Evolutionary conservation across 768 basidiomycete species (phyloP).

Genomic region (Hydnomerulius pinastri): DNA sequence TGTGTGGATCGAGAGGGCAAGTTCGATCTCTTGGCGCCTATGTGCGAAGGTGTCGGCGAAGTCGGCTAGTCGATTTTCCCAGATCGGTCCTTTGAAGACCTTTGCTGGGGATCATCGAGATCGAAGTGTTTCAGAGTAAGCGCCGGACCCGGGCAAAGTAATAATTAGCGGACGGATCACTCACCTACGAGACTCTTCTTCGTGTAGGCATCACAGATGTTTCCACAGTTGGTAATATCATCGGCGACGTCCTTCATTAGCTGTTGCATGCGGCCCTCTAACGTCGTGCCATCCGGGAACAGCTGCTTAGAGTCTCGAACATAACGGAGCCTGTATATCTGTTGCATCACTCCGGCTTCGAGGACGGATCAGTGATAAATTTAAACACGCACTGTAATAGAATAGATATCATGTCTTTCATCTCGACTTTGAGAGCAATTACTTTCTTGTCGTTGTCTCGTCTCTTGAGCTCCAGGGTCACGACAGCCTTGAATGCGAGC

Average conservation of each 20-base stretch:
- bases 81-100: conserved; percentile 34
- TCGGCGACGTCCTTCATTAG: conserved; percentile 35
- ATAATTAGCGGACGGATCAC: too few relatives aligned
- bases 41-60: conserved; percentile 36
- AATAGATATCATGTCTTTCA: conserved; percentile 50
- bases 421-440: conserved; percentile 45
- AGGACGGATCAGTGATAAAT: too few relatives aligned
- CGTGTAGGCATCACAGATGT: conserved; percentile 47
- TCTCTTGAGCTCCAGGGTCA: conserved; percentile 48
- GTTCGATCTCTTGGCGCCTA: conserved; percentile 36
- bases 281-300: conserved; percentile 33
- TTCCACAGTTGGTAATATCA: conserved; percentile 46
- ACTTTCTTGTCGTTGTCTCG: conserved; percentile 55
- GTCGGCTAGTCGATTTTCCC: conserved; percentile 40
- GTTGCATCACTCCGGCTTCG: background rate
- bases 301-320: conserved; percentile 29
- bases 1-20: conserved; percentile 41
- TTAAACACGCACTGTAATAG: conserved; percentile 42
- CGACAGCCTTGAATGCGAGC: conserved; percentile 49
- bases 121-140: conserved; percentile 3
- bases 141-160: too few relatives aligned
- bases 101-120: conserved; percentile 21
- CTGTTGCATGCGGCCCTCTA: conserved; percentile 35
- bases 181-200: conserved; percentile 44
- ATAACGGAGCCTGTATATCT: conserved; percentile 29